Evolutionary conservation across 495 filamentous ascomycete genomes (phyloP).

Genomic region (Hypoxylon fragiforme): DNA sequence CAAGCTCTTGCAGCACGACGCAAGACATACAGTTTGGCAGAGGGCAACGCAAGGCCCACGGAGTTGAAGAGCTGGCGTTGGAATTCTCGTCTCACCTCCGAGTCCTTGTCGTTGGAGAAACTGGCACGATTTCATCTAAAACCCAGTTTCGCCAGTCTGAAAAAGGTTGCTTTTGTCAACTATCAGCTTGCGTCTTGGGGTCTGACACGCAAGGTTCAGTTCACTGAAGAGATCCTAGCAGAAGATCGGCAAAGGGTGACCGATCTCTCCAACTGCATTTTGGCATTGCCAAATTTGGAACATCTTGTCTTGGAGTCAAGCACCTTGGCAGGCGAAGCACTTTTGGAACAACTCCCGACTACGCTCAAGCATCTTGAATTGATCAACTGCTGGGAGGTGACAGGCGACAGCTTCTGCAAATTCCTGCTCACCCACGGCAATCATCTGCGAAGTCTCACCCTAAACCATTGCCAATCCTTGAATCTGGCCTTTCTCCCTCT

Average conservation of each 20-base stretch:
- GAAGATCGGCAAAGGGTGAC: constrained; percentile 45
- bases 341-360: constrained; percentile 65
- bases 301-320: constrained; percentile 70
- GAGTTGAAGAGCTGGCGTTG: constrained; percentile 73
- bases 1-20: constrained; percentile 46
- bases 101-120: constrained; percentile 49
- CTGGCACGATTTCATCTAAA: constrained; percentile 57
- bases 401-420: constrained; percentile 55
- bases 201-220: constrained; percentile 28
- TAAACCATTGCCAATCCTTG: constrained; percentile 79
- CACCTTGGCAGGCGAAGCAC: constrained; percentile 59
- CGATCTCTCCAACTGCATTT: constrained; percentile 59
- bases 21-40: constrained; percentile 35
- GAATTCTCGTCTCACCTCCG: constrained; percentile 67
- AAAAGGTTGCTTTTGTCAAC: constrained; percentile 66
- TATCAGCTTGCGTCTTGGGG: constrained; percentile 55
- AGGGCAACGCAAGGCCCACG: constrained; percentile 21
- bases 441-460: constrained; percentile 62
- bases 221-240: constrained; percentile 33
- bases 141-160: constrained; percentile 61
- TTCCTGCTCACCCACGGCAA: constrained; percentile 67
- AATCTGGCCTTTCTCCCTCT: constrained; percentile 68
- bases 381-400: constrained; percentile 72
- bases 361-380: constrained; percentile 67
- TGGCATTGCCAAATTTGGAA: constrained; percentile 61